Percentiles rank a stretch among this genome's conserved stretches.
phyloP scores from a whole-genome alignment of 179 eudicot genomes.

The Heliamphora pulchella region DNA sequence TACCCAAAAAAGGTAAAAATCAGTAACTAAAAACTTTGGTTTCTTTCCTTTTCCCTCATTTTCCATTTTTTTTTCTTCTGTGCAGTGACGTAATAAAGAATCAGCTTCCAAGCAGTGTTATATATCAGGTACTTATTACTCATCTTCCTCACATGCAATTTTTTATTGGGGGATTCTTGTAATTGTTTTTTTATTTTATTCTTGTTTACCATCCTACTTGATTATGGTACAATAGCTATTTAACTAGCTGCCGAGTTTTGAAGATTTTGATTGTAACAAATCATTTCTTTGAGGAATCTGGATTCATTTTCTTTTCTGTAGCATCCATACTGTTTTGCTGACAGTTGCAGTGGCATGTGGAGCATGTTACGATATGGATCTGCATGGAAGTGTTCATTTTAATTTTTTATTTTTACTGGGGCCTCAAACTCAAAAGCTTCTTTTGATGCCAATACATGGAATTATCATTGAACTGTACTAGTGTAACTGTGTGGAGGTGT shows the following conservation, averaged over 20 bases:
- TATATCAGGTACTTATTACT: conserved; percentile 58
- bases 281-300: background rate
- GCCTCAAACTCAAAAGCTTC: background rate
- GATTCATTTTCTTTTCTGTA: background rate
- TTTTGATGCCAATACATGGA: conserved; percentile 4
- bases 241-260: background rate
- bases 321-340: background rate
- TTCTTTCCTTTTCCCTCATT: background rate
- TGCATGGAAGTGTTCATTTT: background rate
- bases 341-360: background rate
- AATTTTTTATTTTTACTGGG: background rate
- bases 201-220: conserved; percentile 1
- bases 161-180: conserved; percentile 3
- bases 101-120: conserved; percentile 57
- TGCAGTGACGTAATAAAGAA: conserved; percentile 67
- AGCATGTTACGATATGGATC: background rate
- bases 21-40: background rate
- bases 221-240: background rate
- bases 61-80: background rate
- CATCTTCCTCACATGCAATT: background rate
- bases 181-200: background rate
- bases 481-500: background rate
- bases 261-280: background rate
- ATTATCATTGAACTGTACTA: background rate
- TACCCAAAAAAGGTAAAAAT: too few relatives aligned